Base-by-base conservation (phyloP, 2,329 filamentous ascomycete genomes). In the Penicillium sp. region DNA sequence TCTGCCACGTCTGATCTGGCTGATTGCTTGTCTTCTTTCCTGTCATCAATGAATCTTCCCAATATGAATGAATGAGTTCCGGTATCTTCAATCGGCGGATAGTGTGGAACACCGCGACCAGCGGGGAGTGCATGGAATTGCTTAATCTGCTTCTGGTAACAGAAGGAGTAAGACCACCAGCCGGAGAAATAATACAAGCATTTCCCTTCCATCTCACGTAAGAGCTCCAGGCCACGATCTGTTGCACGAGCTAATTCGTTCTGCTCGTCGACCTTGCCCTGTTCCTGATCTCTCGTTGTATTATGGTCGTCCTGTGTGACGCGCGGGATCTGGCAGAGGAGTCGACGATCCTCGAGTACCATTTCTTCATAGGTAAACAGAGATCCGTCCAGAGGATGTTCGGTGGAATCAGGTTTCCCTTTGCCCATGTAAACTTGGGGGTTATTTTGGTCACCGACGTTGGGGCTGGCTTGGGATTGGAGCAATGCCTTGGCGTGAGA, bases 91-190 rank as follows among this genome's bases (percentile, higher is more conserved):
- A 85, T 78, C 0, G 91, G 91, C 19, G 88, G 86, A 57, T 82
- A 84, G 25, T 76, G 71, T 1, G 82, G 80, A 10, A 87, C 81
- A 3, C 84, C 84, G 52, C 84, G 83, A 37, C 82, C 79, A 2
- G 83, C 82, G 0, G 89, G 81, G 51, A 92, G 74, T 37, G 89
- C 89, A 68, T 96, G 91, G 71, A 95, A 96, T 70, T 96, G 91
- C 63, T 88, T 87, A 54, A 96, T 85, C 55, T 92, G 83, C 54
- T 85, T 80, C 65, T 88, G 88, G 72, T 95, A 93, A 76, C 91
- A 96, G 70, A 95, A 95, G 60, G 86, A 87, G 72, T 96, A 96
- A 64, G 87, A 93, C 91, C 91, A 96, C 91, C 91, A 96, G 0
- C 91, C 91, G 1, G 84, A 87, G 57, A 90, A 74, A 67, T 83